Evolutionary conservation across 2,329 filamentous ascomycete genomes (phyloP), one percentile per base, ranked within the genome.

Genomic region (Periconia macrospinosa): DNA sequence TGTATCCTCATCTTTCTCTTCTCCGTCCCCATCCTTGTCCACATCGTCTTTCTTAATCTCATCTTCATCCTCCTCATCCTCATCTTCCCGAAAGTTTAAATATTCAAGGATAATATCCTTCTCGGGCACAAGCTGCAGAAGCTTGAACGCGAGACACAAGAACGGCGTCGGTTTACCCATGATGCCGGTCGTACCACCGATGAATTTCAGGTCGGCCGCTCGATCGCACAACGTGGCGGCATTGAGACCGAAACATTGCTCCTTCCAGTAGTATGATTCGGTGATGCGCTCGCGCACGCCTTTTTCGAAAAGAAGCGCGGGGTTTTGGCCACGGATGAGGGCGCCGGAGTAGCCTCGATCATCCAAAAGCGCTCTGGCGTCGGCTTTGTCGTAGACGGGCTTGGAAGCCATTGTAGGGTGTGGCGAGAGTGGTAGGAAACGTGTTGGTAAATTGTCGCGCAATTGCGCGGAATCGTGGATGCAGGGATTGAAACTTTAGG

Each of bases 231-330:
- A 74, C 0, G 85, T 88, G 1, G 86, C 86, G 3, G 84, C 83
- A 78, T 97, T 99, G 60, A 99, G 82, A 41, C 90, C 94, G 76
- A 97, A 99, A 74, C 94, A 97, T 78, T 97, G 92, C 77, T 97
- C 94, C 76, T 97, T 97, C 89, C 92, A 99, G 79, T 96, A 99
- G 78, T 96, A 95, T 49, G 87, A 91, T 70, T 96, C 92, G 63
- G 92, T 86, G 75, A 99, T 97, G 70, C 94, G 92, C 76, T 99
- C 94, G 70, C 90, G 90, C 61, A 97, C 91, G 41, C 92, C 89
- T 74, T 96, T 96, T 75, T 97, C 93, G 83, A 97, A 90, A 55
- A 97, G 90, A 5, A 90, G 92, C n/a, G 92, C 90, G 1, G 93
- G 93, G 77, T 97, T 97, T 68, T 95, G 88, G 56, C 92, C 92